phyloP scores from a whole-genome alignment of 257 asterid genomes.

The Catharanthus roseus region DNA sequence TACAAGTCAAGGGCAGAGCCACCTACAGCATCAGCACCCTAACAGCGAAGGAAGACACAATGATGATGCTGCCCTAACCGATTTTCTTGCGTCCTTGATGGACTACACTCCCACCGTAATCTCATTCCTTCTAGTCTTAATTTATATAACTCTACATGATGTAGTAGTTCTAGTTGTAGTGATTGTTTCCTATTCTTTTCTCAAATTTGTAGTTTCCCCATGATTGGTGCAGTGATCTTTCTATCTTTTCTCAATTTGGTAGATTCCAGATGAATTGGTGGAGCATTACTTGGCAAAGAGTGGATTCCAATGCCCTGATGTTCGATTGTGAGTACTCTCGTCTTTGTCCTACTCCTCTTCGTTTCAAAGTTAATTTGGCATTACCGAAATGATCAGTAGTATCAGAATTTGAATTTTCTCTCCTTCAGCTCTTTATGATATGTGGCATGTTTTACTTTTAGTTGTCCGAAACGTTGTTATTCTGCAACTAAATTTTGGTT shows the following conservation, averaged over 20 bases:
- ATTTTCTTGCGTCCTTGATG: constrained; percentile 86
- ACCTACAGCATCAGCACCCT: constrained; percentile 39
- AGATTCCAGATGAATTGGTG: constrained; percentile 98
- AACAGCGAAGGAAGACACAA: constrained; percentile 67
- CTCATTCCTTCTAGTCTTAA: background rate
- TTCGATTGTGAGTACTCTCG: constrained; percentile 74
- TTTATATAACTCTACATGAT: background rate
- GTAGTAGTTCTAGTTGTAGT: background rate
- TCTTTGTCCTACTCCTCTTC: constrained; percentile 7
- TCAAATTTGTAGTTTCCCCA: constrained; percentile 64
- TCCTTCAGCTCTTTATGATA: background rate
- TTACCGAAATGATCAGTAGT: background rate
- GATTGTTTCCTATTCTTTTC: background rate
- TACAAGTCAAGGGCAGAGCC: constrained; percentile 35
- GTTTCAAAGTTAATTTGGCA: too few relatives aligned
- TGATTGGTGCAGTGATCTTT: constrained; percentile 40
- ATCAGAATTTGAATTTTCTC: background rate
- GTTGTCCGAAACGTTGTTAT: background rate
- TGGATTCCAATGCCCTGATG: constrained; percentile 96
- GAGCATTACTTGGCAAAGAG: constrained; percentile 93
- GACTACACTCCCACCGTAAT: constrained; percentile 91
- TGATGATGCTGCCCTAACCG: constrained; percentile 75
- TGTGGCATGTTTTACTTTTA: background rate
- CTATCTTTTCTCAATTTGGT: constrained; percentile 13
- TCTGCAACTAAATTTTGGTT: background rate